A percentile compares a stretch with the other conserved stretches of the same genome.
phyloP scores from a whole-genome alignment of 1,284 basidiomycete genomes.

The Trametes polyzona region DNA sequence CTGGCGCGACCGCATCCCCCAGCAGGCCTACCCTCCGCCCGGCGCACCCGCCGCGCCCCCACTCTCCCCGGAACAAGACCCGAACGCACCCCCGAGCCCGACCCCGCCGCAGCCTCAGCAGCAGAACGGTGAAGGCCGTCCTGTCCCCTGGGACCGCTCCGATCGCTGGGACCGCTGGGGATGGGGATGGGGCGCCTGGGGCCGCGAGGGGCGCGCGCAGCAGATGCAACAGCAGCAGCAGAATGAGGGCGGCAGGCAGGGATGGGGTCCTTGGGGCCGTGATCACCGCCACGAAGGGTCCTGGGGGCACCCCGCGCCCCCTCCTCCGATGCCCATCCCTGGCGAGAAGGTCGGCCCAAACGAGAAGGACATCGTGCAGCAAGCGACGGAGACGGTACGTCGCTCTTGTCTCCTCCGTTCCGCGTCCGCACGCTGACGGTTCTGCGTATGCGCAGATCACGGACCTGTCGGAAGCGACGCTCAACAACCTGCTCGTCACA shows the following conservation, averaged over 20 bases:
- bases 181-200: slow-evolving; percentile 9
- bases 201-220: slow-evolving; percentile 4
- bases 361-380: slow-evolving; percentile 46
- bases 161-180: slow-evolving; percentile 15
- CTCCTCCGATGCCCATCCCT: slow-evolving; percentile 12
- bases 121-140: not conserved
- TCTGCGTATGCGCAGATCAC: slow-evolving; percentile 46
- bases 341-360: slow-evolving; percentile 47
- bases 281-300: slow-evolving; percentile 28
- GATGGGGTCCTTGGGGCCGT: slow-evolving; percentile 1
- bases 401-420: not conserved
- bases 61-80: not conserved
- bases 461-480: slow-evolving; percentile 70
- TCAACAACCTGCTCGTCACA: slow-evolving; percentile 60
- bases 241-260: not conserved
- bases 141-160: slow-evolving; percentile 7
- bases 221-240: too few relatives aligned
- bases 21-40: slow-evolving; percentile 33
- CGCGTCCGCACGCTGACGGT: not conserved
- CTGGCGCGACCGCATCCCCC: slow-evolving; percentile 37
- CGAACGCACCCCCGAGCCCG: slow-evolving; percentile 3
- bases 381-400: slow-evolving; percentile 61
- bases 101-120: not conserved
- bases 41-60: slow-evolving; percentile 11
- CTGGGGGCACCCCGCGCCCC: slow-evolving; percentile 29